A percentile compares a stretch with the other conserved stretches of the same genome.
phyloP scores from a whole-genome alignment of 306 rosid species.

The Senna tora region DNA sequence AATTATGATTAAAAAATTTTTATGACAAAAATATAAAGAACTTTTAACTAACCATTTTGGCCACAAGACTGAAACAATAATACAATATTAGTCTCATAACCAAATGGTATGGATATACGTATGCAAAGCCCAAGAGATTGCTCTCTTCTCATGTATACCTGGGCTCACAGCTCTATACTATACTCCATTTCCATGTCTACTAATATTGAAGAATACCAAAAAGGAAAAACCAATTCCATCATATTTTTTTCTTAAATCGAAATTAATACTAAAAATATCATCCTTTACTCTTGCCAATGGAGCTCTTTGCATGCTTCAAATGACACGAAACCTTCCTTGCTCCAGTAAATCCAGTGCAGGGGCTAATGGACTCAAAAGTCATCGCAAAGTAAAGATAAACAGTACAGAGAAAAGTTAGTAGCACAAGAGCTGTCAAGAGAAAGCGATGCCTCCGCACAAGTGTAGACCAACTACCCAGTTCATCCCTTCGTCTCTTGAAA shows the following conservation, averaged over 20 bases:
- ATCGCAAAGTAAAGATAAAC: slow-evolving; percentile 71
- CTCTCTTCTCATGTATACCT: too few species aligned
- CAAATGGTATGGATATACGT: too few species aligned
- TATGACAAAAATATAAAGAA: too few species aligned
- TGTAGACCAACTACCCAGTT: slow-evolving; percentile 59
- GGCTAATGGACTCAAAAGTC: slow-evolving; percentile 53
- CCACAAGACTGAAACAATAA: too few species aligned
- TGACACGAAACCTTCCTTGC: slow-evolving; percentile 51
- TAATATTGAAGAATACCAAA: neutral
- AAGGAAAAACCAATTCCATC: slow-evolving; percentile 2
- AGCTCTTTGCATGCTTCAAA: slow-evolving; percentile 54
- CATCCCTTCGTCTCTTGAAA: slow-evolving; percentile 56
- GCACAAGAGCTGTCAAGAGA: slow-evolving; percentile 58
- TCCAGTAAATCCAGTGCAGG: slow-evolving; percentile 56
- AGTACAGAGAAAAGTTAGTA: slow-evolving; percentile 62
- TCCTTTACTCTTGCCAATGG: slow-evolving; percentile 50
- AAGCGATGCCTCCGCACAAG: slow-evolving; percentile 63
- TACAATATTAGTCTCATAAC: too few species aligned
- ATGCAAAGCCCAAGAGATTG: too few species aligned
- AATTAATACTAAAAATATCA: slow-evolving; percentile 50
- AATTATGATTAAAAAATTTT: too few species aligned
- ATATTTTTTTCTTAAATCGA: neutral
- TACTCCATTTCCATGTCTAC: neutral
- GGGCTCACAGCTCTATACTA: neutral
- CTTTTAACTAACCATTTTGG: too few species aligned